phyloP scores from a whole-genome alignment of 2,329 filamentous ascomycete genomes.

The Aaosphaeria pasadenensis region DNA sequence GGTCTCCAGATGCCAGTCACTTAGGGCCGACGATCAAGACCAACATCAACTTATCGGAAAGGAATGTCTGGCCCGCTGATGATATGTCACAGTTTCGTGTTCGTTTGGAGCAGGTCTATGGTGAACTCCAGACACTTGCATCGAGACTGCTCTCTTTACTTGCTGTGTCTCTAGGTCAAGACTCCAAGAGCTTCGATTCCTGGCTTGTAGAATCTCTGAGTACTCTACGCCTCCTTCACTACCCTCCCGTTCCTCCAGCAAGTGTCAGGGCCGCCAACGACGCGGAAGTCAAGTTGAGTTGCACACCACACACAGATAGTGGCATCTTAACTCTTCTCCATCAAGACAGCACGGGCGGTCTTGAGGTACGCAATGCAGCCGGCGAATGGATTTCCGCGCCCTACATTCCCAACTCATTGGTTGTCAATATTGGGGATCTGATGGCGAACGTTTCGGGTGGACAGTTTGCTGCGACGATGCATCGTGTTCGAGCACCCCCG shows the following conservation, averaged over 20 bases:
- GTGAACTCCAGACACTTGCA: conserved; percentile 40
- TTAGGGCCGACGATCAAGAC: conserved; percentile 3
- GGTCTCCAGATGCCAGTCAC: conserved; percentile 20
- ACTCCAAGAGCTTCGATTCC: conserved; percentile 38
- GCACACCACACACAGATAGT: conserved; percentile 43
- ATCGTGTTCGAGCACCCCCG: conserved; percentile 37
- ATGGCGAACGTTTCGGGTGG: conserved; percentile 43
- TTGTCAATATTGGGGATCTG: conserved; percentile 47
- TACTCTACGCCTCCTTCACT: conserved; percentile 46
- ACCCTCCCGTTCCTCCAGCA: conserved; percentile 28
- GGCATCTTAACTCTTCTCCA: conserved; percentile 49
- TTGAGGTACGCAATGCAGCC: conserved; percentile 46
- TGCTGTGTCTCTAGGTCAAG: conserved; percentile 39
- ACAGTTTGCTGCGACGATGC: conserved; percentile 45
- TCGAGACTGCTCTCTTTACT: conserved; percentile 39
- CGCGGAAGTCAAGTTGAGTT: conserved; percentile 25
- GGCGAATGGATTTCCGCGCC: conserved; percentile 43
- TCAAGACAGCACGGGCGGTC: conserved; percentile 46
- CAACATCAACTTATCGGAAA: conserved; percentile 40
- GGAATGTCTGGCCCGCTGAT: conserved; percentile 40
- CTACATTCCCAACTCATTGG: conserved; percentile 40
- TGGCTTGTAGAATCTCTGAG: conserved; percentile 43
- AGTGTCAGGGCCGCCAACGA: neutral
- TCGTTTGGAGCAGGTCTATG: conserved; percentile 37
- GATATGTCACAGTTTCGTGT: conserved; percentile 13